These are phyloP conservation scores for Candida dubliniensis DNA, from an alignment of 1,139 yeast species.

Conservation along the genomic window DNA sequence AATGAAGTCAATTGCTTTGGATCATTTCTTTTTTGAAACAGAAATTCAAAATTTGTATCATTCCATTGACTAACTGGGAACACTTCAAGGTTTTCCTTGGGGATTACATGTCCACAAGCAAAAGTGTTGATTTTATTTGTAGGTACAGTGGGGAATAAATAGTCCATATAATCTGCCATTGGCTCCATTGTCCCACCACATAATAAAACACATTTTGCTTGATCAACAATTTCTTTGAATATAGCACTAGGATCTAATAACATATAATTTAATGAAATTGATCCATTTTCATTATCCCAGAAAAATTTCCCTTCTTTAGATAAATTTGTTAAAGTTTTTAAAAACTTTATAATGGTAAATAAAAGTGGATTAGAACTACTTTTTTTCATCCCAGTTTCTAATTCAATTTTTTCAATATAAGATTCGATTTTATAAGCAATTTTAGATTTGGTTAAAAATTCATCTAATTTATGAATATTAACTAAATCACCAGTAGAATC, in stretches of 20 bases:
- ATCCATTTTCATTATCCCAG: conserved; percentile 45
- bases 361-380: conserved; percentile 54
- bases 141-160: conserved; percentile 60
- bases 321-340: conserved; percentile 70
- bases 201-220: conserved; percentile 68
- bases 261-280: conserved; percentile 59
- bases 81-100: conserved; percentile 64
- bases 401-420: conserved; percentile 50
- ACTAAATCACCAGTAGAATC: conserved; percentile 67
- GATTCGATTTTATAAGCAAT: conserved; percentile 83
- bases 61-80: conserved; percentile 42
- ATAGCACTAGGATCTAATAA: conserved; percentile 77
- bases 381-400: conserved; percentile 6
- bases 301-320: conserved; percentile 79
- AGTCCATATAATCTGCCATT: conserved; percentile 61
- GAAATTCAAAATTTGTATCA: conserved; percentile 55
- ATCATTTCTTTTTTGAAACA: conserved; percentile 62
- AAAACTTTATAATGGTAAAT: conserved; percentile 64
- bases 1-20: conserved; percentile 47
- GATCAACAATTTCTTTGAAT: conserved; percentile 64
- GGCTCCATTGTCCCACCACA: conserved; percentile 99
- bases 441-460: conserved; percentile 65
- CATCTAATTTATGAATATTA: conserved; percentile 67
- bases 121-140: conserved; percentile 49
- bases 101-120: conserved; percentile 84